Conservation (phyloP, 2,329 filamentous ascomycete species). For the Colletotrichum sp. region DNA sequence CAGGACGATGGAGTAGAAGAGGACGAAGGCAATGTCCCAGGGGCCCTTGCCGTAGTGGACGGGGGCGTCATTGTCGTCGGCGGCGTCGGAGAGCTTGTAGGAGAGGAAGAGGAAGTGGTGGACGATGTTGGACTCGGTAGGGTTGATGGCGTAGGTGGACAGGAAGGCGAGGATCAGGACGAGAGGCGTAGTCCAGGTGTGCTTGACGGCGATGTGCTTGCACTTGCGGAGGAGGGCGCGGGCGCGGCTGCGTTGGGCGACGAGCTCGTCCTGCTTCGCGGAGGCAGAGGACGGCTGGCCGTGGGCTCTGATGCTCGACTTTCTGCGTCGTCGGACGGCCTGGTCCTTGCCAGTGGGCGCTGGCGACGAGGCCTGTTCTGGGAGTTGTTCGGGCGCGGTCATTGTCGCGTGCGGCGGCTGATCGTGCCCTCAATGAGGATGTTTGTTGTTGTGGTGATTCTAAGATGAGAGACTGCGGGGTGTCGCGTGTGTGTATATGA, state of each 20-base stretch:
- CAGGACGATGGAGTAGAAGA: slow-evolving; percentile 73
- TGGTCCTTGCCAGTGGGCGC: slow-evolving; percentile 7
- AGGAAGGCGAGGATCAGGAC: slow-evolving; percentile 59
- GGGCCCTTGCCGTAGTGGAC: slow-evolving; percentile 73
- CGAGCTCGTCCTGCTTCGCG: slow-evolving; percentile 15
- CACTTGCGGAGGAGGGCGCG: slow-evolving; percentile 16
- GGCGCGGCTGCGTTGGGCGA: slow-evolving; percentile 18
- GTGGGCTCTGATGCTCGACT: slow-evolving; percentile 18
- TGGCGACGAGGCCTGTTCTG: neutral
- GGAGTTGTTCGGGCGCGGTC: slow-evolving; percentile 15
- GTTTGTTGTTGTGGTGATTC: neutral
- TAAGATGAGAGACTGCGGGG: neutral
- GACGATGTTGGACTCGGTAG: slow-evolving; percentile 67
- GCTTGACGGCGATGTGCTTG: slow-evolving; percentile 21
- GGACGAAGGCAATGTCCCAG: slow-evolving; percentile 72
- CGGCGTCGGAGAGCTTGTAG: slow-evolving; percentile 61
- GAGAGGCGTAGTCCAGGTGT: slow-evolving; percentile 54
- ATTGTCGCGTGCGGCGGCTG: neutral
- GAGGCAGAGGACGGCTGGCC: neutral
- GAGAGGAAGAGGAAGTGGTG: slow-evolving; percentile 73
- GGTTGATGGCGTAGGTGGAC: slow-evolving; percentile 64
- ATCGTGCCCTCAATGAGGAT: neutral
- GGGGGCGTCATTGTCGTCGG: slow-evolving; percentile 34
- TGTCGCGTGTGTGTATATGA: neutral
- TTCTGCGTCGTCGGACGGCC: slow-evolving; percentile 14